These are phyloP conservation scores for Kwoniella europaea DNA, from an alignment of 768 basidiomycete species.

Conservation along the genomic window DNA sequence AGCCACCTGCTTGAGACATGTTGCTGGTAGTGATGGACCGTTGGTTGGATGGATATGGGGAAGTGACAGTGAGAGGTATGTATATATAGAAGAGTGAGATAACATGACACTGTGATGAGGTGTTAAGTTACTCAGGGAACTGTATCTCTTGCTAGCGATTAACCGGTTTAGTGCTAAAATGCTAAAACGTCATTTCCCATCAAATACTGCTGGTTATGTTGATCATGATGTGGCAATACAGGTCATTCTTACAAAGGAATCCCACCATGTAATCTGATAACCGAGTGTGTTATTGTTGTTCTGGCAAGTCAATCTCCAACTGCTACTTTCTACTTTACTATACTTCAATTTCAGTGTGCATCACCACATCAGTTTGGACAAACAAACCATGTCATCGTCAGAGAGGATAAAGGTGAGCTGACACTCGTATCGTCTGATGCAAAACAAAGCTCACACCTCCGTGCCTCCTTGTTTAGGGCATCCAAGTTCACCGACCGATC, in stretches of 20 bases:
- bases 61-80: background rate
- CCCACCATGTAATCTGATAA: too few relatives aligned
- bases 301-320: background rate
- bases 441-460: background rate
- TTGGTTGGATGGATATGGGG: background rate
- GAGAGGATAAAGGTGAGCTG: conserved; percentile 30
- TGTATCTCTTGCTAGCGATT: background rate
- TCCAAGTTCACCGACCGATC: conserved; percentile 84
- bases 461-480: conserved; percentile 64
- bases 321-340: too few relatives aligned
- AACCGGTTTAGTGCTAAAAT: background rate
- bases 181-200: conserved; percentile 4
- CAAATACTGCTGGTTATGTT: background rate
- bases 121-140: background rate
- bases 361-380: too few relatives aligned
- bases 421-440: background rate
- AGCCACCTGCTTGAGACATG: conserved; percentile 54
- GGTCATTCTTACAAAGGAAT: background rate
- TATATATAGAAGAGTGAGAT: background rate
- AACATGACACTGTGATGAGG: background rate
- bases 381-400: conserved; percentile 12
- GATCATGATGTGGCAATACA: conserved; percentile 4
- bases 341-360: too few relatives aligned
- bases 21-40: background rate
- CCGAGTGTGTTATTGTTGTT: background rate